Percentiles rank a stretch among this genome's conserved stretches.
These are phyloP conservation scores for Ophiocordyceps camponoti-saundersi DNA, from an alignment of 2,329 filamentous ascomycete species.

Conservation along the genomic window DNA sequence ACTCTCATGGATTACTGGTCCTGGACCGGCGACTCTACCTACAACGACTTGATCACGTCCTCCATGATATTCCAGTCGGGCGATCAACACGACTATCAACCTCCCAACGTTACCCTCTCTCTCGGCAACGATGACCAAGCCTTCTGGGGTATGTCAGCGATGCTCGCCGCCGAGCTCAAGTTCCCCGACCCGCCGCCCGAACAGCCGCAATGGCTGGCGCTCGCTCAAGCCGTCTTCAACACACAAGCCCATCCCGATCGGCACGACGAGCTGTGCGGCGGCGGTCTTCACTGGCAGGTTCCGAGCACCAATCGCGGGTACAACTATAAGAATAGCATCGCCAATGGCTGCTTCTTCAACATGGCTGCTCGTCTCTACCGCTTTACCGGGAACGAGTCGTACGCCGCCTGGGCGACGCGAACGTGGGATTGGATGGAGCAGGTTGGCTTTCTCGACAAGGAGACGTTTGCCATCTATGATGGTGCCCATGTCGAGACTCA, in stretches of 20 bases:
- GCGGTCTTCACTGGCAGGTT: slow-evolving; percentile 65
- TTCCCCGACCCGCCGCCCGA: slow-evolving; percentile 40
- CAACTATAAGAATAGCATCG: slow-evolving; percentile 54
- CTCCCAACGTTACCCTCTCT: slow-evolving; percentile 37
- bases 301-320: slow-evolving; percentile 59
- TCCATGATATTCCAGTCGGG: slow-evolving; percentile 43
- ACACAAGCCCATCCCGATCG: slow-evolving; percentile 41
- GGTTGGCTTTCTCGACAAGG: slow-evolving; percentile 40
- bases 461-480: slow-evolving; percentile 46
- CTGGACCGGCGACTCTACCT: slow-evolving; percentile 44
- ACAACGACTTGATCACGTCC: slow-evolving; percentile 40
- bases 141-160: slow-evolving; percentile 52
- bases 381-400: slow-evolving; percentile 51
- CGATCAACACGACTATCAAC: slow-evolving; percentile 40
- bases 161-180: slow-evolving; percentile 48
- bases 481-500: slow-evolving; percentile 39
- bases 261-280: slow-evolving; percentile 45
- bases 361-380: slow-evolving; percentile 51
- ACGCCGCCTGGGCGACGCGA: slow-evolving; percentile 42
- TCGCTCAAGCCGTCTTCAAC: slow-evolving; percentile 56
- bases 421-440: slow-evolving; percentile 43
- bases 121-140: slow-evolving; percentile 56
- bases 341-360: slow-evolving; percentile 48
- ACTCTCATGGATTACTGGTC: slow-evolving; percentile 56
- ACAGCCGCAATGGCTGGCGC: slow-evolving; percentile 41